Conservation (phyloP, 2,329 filamentous ascomycete genomes). For the Claviceps sp. region DNA sequence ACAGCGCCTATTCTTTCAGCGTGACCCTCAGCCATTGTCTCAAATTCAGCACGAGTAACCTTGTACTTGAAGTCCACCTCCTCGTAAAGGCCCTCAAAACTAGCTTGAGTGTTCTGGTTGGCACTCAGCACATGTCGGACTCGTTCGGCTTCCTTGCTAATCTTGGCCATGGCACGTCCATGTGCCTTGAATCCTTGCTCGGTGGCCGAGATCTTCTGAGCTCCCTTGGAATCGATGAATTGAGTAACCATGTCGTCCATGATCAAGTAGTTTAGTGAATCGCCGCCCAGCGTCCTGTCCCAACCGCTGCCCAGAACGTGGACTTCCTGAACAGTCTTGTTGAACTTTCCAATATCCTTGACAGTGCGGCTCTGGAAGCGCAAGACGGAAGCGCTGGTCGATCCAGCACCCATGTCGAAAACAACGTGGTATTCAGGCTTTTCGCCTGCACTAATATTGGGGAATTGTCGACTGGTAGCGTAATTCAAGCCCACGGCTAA, state of each 20-base stretch:
- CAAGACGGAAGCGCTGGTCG: constrained; percentile 77
- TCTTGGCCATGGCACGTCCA: constrained; percentile 73
- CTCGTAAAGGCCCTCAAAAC: constrained; percentile 81
- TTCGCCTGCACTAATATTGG: constrained; percentile 65
- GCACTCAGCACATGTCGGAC: constrained; percentile 83
- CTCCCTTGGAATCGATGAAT: constrained; percentile 57
- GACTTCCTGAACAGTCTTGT: constrained; percentile 96
- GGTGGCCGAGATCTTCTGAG: constrained; percentile 50
- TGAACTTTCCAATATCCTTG: constrained; percentile 85
- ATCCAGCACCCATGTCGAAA: constrained; percentile 96
- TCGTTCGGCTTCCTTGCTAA: constrained; percentile 87
- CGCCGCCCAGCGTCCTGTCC: constrained; percentile 82
- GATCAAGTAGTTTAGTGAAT: constrained; percentile 76
- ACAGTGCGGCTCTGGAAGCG: constrained; percentile 79
- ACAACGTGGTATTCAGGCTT: constrained; percentile 87
- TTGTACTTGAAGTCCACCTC: constrained; percentile 92
- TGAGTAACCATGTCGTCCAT: constrained; percentile 77
- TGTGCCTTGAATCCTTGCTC: constrained; percentile 54
- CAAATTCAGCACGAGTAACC: constrained; percentile 66
- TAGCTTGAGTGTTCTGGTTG: constrained; percentile 67
- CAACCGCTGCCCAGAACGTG: constrained; percentile 75
- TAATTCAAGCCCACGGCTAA: constrained; percentile 91
- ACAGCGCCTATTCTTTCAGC: constrained; percentile 54
- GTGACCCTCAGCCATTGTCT: constrained; percentile 58
- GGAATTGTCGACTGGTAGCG: constrained; percentile 81